Base-by-base conservation (phyloP, 225 moss, liverwort and hornwort species). In the Polytrichum formosum region DNA sequence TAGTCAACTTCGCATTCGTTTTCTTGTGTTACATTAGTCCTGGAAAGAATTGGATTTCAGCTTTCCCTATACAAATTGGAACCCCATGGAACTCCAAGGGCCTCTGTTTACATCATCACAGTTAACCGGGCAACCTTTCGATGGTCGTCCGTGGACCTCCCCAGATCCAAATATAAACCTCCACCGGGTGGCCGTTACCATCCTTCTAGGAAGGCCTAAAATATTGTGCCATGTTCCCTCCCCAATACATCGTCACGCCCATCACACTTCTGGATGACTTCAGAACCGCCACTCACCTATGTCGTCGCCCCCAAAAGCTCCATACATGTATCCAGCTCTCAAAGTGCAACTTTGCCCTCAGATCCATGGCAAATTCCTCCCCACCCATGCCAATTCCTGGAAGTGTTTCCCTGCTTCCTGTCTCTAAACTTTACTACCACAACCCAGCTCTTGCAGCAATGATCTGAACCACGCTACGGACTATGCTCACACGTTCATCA, bases 401-500 rank as follows among this genome's bases (percentile, higher is more conserved):
- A 82, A 77, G 46, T 82, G 82, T 56, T 77, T 70, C 77, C 67
- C 66, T 46, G 74, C 72, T 63, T 76, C 75, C 75, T 70, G 63
- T 46, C 68, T 61, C 70, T 68, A 77, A 35, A 65, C 61, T 56
- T 66, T 66, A 80, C 46, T 26, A 71, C 67, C 68, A 53, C 53
- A 76, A 67, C 84, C 73, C 73, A 61, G 74, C 55, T 55, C 74
- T 67, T 66, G 7, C 22, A 28, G 53, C 46, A 80, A 73, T 77
- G 77, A 77, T 73, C 79, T 74, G 59, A 58, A 71, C 64, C 73
- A 46, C 70, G 53, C 61, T 63, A 54, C 9, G 68, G 26, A 73
- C 64, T 35, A 66, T 27, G 63, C 64, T 90, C 87, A 93, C 61
- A 91, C 80, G 37, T 71, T 91, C 92, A 93, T 93, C 59, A 93